Evolutionary conservation across 169 alveolate species (phyloP).

Genomic region (Besnoitia besnoiti): DNA sequence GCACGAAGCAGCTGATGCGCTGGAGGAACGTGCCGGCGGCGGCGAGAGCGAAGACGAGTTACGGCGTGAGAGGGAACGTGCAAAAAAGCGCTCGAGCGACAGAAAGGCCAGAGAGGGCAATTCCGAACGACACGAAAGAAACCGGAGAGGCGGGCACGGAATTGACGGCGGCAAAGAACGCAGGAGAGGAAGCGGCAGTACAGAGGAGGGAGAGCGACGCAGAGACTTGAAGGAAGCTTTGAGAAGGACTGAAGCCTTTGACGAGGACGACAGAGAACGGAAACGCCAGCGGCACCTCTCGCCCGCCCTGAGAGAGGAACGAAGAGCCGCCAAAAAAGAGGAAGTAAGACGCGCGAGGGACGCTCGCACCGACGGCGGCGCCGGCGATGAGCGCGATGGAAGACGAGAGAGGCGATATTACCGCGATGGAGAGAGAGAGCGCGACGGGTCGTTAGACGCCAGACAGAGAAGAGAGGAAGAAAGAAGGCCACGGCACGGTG

Average conservation of each 20-base stretch:
- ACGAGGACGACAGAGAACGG: background rate
- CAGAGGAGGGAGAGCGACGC: background rate
- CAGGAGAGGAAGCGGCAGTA: background rate
- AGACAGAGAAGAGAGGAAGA: background rate
- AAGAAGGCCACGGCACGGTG: background rate
- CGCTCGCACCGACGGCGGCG: background rate
- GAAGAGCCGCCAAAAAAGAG: background rate
- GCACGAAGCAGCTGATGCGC: background rate
- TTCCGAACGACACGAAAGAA: background rate
- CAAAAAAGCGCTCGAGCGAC: background rate
- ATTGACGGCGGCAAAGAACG: background rate
- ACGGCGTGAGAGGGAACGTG: background rate
- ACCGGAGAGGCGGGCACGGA: background rate
- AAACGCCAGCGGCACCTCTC: background rate
- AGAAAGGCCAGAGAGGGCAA: background rate
- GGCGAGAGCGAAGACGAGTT: background rate
- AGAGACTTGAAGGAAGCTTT: background rate
- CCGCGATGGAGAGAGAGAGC: slow-evolving; percentile 20
- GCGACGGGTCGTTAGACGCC: background rate
- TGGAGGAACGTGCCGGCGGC: background rate
- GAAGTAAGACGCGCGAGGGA: background rate
- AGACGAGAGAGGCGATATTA: background rate
- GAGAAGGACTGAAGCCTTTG: background rate
- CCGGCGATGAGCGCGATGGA: background rate
- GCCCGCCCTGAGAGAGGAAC: background rate